Evolutionary conservation across 2,329 filamentous ascomycete species (phyloP).

Genomic region (Paecilomyces fulvus): DNA sequence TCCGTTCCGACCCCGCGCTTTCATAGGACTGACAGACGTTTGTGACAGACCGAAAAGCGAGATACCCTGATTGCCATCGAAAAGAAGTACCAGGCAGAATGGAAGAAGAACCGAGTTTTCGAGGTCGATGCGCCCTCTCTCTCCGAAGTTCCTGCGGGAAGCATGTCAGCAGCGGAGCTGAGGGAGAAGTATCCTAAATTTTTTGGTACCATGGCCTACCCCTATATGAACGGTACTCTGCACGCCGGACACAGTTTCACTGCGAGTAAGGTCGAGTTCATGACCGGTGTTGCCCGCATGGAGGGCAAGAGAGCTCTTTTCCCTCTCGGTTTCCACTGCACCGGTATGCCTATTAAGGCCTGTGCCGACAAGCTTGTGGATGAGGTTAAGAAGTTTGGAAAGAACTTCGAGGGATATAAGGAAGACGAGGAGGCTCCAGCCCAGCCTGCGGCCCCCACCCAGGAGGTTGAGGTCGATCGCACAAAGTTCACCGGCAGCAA

Average conservation of each 20-base stretch:
- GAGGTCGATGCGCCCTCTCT: conserved; percentile 75
- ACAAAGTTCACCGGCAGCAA: conserved; percentile 91
- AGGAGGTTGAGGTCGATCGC: conserved; percentile 66
- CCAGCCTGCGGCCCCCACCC: conserved; percentile 52
- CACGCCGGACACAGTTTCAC: conserved; percentile 93
- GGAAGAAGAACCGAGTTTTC: conserved; percentile 71
- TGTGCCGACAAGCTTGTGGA: conserved; percentile 89
- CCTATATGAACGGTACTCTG: conserved; percentile 79
- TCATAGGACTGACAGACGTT: neutral
- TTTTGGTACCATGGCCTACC: conserved; percentile 71
- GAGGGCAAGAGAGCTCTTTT: conserved; percentile 80
- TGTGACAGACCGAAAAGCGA: conserved; percentile 67
- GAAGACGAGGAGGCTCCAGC: conserved; percentile 49
- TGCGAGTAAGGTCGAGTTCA: conserved; percentile 87
- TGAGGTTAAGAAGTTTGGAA: conserved; percentile 81
- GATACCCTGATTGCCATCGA: conserved; percentile 74
- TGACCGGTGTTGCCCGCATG: conserved; percentile 78
- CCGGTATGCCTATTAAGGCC: conserved; percentile 96
- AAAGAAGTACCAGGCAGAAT: conserved; percentile 85
- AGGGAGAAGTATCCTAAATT: conserved; percentile 82
- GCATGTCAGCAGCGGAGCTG: conserved; percentile 64
- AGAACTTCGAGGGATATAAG: conserved; percentile 71
- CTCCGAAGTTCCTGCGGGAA: conserved; percentile 65
- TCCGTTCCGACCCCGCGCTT: neutral
- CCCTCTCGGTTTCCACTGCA: conserved; percentile 91